Evolutionary conservation across 2,329 filamentous ascomycete species (phyloP), one percentile per base, ranked within the genome.

Genomic region (Stagonosporopsis tanaceti): DNA sequence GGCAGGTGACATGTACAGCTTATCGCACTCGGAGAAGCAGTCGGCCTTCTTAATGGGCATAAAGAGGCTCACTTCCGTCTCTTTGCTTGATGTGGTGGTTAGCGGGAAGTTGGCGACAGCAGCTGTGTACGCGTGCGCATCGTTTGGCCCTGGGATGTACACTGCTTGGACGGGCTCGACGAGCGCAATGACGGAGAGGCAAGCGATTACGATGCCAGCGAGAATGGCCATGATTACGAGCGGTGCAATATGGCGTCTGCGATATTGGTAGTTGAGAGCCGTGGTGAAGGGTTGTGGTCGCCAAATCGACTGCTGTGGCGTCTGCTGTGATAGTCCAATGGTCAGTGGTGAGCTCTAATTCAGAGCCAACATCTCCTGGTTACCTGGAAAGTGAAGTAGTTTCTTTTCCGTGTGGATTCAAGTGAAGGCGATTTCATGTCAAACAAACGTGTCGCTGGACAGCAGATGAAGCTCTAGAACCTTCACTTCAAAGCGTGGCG

Each of bases 1-100:
- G 14, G 51, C 41, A 2, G 47, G 7, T 3, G 60, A 60, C 67
- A 71, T 72, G 46, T 73, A 73, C 2, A 47, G 30, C 20, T 54
- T 56, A 22, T 60, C 44, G 28, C 62, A 59, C n/a, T 66, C 46
- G 0, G 27, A 51, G 6, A 42, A 47, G 38, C 67, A 71, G 2
- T 47, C 48, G 2, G 32, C 30, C 12, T 46, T 55, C 4, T 54
- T 34, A 3, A 71, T 37, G 28, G 67, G 70, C 51, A 70, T 48
- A 53, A 69, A 71, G 5, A 71, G 30, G 44, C 65, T 69, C 24
- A 63, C 59, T 54, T 59, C 63, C n/a, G 67, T 35, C 24, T 56
- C 59, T 17, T 66, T 59, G 9, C 25, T 47, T 6, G 54, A 14
- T 2, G 34, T 27, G 25, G 61, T 52, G 5, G 41, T 59, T 6